Conservation (phyloP, 1,284 basidiomycete species). For the Lignosus rhinocerotis region DNA sequence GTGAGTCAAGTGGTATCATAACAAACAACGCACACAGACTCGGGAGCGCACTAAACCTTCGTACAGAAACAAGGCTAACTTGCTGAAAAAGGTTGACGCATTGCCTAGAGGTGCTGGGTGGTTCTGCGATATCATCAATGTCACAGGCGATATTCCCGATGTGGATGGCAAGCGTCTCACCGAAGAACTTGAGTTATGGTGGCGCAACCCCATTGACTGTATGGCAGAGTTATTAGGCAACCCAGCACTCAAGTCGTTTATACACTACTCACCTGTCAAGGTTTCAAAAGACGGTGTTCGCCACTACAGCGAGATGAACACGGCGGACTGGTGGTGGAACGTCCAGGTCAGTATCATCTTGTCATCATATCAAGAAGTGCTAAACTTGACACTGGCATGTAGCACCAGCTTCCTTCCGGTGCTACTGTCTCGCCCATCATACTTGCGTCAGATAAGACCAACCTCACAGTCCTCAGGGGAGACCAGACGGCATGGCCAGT, state of each 20-base stretch:
- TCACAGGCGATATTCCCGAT: background rate
- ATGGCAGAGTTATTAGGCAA: background rate
- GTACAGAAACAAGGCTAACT: slow-evolving; percentile 2
- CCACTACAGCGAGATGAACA: slow-evolving; percentile 9
- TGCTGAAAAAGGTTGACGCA: slow-evolving; percentile 5
- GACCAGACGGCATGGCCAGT: slow-evolving; percentile 41
- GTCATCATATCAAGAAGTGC: background rate
- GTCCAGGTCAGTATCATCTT: background rate
- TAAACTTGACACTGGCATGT: background rate
- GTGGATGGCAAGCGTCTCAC: background rate
- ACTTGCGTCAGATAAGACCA: slow-evolving; percentile 37
- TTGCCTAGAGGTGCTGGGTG: background rate
- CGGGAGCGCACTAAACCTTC: background rate
- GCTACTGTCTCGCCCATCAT: slow-evolving; percentile 37
- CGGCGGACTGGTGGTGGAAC: slow-evolving; percentile 8
- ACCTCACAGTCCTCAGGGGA: slow-evolving; percentile 32
- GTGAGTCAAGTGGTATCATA: background rate
- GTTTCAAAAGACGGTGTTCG: background rate
- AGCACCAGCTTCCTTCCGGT: slow-evolving; percentile 20
- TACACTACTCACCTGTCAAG: background rate
- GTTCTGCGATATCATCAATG: slow-evolving; percentile 1
- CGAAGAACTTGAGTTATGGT: slow-evolving; percentile 10
- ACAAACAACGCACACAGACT: background rate
- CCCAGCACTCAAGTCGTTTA: background rate
- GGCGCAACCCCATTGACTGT: background rate